Evolutionary conservation across 768 basidiomycete species (phyloP).

Genomic region (Rhizopogon vesiculosus): DNA sequence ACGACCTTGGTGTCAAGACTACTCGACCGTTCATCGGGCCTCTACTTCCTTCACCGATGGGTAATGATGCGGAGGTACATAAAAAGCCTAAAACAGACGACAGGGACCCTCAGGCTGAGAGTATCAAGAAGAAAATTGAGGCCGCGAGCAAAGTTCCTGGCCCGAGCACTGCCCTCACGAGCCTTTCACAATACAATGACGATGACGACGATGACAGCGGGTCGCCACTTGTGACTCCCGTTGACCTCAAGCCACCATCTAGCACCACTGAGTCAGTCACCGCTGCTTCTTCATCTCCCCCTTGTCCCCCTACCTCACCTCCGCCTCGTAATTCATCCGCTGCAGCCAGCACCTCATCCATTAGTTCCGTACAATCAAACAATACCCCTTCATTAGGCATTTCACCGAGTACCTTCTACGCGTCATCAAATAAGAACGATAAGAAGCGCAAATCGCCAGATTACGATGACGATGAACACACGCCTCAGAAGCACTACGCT

Average conservation of each 20-base stretch:
- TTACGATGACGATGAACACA: conserved; percentile 20
- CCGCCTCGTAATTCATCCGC: conserved; percentile 22
- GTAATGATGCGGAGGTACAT: conserved; percentile 14
- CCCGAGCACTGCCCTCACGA: conserved; percentile 30
- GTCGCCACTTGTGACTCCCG: conserved; percentile 13
- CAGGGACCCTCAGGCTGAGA: conserved; percentile 50
- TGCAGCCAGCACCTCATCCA: conserved; percentile 7
- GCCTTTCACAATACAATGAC: conserved; percentile 38
- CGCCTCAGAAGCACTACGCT: conserved; percentile 16
- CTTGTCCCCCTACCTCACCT: conserved; percentile 27
- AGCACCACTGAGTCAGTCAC: conserved; percentile 17
- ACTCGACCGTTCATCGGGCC: conserved; percentile 60
- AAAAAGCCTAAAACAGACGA: conserved; percentile 17
- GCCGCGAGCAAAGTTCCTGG: conserved; percentile 23
- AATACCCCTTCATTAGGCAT: conserved; percentile 21
- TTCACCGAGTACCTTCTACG: conserved; percentile 37
- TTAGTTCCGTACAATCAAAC: conserved; percentile 14
- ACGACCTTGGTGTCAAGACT: conserved; percentile 47
- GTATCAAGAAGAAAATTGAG: conserved; percentile 50
- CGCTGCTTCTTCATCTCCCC: conserved; percentile 28
- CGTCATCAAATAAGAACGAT: conserved; percentile 16
- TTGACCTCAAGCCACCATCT: conserved; percentile 14
- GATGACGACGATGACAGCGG: conserved; percentile 31
- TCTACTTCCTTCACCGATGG: conserved; percentile 46
- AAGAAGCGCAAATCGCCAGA: conserved; percentile 39